Conservation (phyloP, 1,284 basidiomycete species). For the Ceratobasidium sp. region DNA sequence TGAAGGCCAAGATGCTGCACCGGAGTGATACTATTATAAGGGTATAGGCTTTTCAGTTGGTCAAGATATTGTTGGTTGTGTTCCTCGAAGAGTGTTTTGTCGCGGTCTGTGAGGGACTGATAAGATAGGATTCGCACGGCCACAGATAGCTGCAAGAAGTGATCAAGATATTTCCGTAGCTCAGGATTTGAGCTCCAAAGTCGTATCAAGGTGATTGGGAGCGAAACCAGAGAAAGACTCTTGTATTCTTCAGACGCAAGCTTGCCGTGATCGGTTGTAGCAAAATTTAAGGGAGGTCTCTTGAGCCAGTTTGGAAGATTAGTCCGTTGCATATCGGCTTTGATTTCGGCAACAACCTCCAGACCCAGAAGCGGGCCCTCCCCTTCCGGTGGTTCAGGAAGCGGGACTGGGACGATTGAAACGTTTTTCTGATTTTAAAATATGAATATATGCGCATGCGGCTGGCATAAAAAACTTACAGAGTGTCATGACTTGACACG, state of each 20-base stretch:
- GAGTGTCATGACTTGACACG: too few relatives aligned
- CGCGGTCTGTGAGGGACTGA: slow-evolving; percentile 2
- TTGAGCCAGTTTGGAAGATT: slow-evolving; percentile 45
- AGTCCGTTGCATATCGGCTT: slow-evolving; percentile 27
- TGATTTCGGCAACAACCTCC: slow-evolving; percentile 23
- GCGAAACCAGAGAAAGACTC: slow-evolving; percentile 40
- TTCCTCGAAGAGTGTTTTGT: not conserved
- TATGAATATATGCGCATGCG: too few relatives aligned
- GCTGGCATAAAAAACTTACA: not conserved
- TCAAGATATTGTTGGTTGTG: slow-evolving; percentile 16
- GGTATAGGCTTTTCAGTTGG: slow-evolving; percentile 18
- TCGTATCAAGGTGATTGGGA: slow-evolving; percentile 46
- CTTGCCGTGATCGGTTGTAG: slow-evolving; percentile 36
- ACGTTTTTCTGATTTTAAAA: not conserved
- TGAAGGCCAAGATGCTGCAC: slow-evolving; percentile 41
- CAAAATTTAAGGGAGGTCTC: slow-evolving; percentile 29
- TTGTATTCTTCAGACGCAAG: slow-evolving; percentile 50
- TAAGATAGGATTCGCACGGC: slow-evolving; percentile 20
- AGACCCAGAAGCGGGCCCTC: not conserved
- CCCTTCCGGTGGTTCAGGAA: not conserved
- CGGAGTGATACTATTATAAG: not conserved
- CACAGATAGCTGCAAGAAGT: slow-evolving; percentile 31
- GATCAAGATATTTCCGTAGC: not conserved
- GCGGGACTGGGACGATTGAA: not conserved
- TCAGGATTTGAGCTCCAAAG: slow-evolving; percentile 1